phyloP scores from a whole-genome alignment of 768 basidiomycete genomes.

The Daedaleopsis nitida region DNA sequence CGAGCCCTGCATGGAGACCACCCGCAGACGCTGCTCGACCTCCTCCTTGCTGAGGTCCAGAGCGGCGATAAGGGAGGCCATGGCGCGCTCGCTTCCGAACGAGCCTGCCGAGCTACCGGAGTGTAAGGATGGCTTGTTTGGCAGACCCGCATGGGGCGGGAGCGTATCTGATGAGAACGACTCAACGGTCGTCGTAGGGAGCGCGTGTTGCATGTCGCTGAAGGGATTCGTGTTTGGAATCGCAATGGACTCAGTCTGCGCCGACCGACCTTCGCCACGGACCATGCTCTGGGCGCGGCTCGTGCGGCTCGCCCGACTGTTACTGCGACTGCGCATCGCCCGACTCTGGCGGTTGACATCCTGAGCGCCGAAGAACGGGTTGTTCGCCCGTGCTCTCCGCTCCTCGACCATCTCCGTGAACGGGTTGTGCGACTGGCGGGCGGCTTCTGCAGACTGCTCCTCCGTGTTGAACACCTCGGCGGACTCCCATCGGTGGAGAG shows the following conservation, averaged over 20 bases:
- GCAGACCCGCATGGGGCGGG: constrained; percentile 28
- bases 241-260: constrained; percentile 2
- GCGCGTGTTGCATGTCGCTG: constrained; percentile 34
- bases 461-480: constrained; percentile 61
- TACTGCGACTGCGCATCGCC: constrained; percentile 28
- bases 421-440: constrained; percentile 30
- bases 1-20: constrained; percentile 58
- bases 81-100: constrained; percentile 49
- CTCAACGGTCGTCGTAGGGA: constrained; percentile 18
- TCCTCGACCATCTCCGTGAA: constrained; percentile 34
- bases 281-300: constrained; percentile 17
- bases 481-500: constrained; percentile 66
- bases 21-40: constrained; percentile 50
- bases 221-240: constrained; percentile 41
- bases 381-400: constrained; percentile 42
- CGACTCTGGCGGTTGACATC: constrained; percentile 27
- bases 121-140: constrained; percentile 33
- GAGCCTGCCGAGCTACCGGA: constrained; percentile 38
- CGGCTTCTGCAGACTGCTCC: constrained; percentile 29
- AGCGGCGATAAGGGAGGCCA: constrained; percentile 70
- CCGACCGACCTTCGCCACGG: constrained; percentile 15
- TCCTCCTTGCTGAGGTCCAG: constrained; percentile 52
- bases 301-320: constrained; percentile 26
- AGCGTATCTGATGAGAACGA: constrained; percentile 31
- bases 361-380: constrained; percentile 46